A percentile compares a stretch with the other conserved stretches of the same genome.
These are phyloP conservation scores for Sphaerulina musiva DNA, from an alignment of 2,329 filamentous ascomycete genomes.

Conservation along the genomic window DNA sequence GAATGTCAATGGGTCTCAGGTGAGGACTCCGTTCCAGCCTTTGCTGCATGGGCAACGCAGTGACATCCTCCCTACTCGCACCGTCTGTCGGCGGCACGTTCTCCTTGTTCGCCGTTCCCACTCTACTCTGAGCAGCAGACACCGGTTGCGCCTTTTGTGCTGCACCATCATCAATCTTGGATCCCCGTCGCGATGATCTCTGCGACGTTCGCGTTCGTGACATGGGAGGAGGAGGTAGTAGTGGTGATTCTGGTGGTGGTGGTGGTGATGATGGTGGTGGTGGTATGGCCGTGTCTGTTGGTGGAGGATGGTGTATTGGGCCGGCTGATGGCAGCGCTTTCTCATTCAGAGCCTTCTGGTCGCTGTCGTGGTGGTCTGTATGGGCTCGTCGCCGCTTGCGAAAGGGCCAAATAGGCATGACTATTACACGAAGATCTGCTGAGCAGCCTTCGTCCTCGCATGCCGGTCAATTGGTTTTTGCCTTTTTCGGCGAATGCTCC, in stretches of 20 bases:
- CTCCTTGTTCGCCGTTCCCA: constrained; percentile 20
- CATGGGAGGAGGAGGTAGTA: no score
- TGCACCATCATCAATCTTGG: constrained; percentile 8
- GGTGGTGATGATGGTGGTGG: neutral
- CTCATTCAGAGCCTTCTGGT: constrained; percentile 45
- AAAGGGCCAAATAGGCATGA: constrained; percentile 81
- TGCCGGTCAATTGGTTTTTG: neutral
- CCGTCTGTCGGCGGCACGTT: constrained; percentile 18
- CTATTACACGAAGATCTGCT: constrained; percentile 15
- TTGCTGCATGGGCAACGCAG: constrained; percentile 40
- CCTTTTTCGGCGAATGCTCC: neutral
- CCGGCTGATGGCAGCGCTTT: constrained; percentile 36
- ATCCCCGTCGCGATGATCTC: neutral
- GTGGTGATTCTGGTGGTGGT: no score
- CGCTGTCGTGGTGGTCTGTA: constrained; percentile 9
- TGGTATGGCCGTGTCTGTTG: constrained; percentile 24
- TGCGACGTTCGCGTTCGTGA: neutral
- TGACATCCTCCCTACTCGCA: constrained; percentile 42
- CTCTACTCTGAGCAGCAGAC: constrained; percentile 9
- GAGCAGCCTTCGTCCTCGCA: neutral
- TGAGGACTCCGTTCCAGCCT: constrained; percentile 44
- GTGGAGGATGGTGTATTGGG: constrained; percentile 1
- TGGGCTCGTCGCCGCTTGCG: constrained; percentile 53
- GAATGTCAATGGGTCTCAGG: constrained; percentile 38
- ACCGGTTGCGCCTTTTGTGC: constrained; percentile 1